Conservation (phyloP, 176 grass and related monocot genomes). For the Carex myosuroides region DNA sequence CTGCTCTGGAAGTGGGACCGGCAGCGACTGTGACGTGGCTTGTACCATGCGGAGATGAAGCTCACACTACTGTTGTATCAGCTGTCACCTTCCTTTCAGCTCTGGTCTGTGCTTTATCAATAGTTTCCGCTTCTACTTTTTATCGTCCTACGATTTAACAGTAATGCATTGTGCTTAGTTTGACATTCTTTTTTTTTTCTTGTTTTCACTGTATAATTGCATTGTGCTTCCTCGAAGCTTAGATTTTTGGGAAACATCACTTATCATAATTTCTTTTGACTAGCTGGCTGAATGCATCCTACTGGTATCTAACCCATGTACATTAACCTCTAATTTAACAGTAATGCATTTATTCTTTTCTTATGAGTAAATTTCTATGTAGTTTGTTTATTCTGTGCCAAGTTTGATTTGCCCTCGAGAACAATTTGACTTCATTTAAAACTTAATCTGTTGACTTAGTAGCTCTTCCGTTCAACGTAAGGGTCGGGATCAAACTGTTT, state of each 20-base stretch:
- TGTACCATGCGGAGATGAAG: slow-evolving; percentile 55
- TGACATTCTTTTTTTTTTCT: not conserved
- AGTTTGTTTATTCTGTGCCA: not conserved
- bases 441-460: not conserved
- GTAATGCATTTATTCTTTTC: not conserved
- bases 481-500: too few relatives aligned
- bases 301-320: not conserved
- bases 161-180: too few relatives aligned
- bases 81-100: slow-evolving; percentile 54
- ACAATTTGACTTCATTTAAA: not conserved
- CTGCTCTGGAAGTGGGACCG: slow-evolving; percentile 6
- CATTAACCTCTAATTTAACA: not conserved
- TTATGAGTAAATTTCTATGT: not conserved
- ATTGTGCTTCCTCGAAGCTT: not conserved
- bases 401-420: not conserved
- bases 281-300: not conserved
- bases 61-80: slow-evolving; percentile 49
- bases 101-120: slow-evolving; percentile 50
- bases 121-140: slow-evolving; percentile 37
- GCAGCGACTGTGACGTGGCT: slow-evolving; percentile 30
- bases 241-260: not conserved
- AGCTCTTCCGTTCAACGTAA: not conserved
- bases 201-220: not conserved
- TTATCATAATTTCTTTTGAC: not conserved
- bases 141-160: not conserved